phyloP scores from a whole-genome alignment of 140 eudicot species.

The Cichorium intybus region DNA sequence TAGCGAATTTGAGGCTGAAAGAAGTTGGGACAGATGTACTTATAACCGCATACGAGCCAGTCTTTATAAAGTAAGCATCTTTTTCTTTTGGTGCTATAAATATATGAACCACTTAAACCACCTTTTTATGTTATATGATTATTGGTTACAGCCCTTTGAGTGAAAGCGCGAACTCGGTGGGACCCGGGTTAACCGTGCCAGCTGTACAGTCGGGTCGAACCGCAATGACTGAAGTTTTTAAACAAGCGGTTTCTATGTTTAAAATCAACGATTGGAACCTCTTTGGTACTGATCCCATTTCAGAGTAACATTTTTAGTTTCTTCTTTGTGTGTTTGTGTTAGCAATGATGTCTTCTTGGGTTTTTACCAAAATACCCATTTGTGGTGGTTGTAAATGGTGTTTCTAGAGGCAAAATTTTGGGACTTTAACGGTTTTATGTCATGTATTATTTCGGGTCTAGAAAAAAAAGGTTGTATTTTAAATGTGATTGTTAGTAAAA shows the following conservation, averaged over 20 bases:
- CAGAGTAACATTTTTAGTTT: too few relatives aligned
- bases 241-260: conserved; percentile 66
- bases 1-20: conserved; percentile 89
- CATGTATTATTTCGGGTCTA: too few relatives aligned
- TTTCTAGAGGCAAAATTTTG: too few relatives aligned
- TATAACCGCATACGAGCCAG: conserved; percentile 78
- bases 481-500: too few relatives aligned
- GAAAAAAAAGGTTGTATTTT: too few relatives aligned
- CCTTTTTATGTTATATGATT: conserved; percentile 6
- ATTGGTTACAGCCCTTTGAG: conserved; percentile 75
- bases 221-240: conserved; percentile 80
- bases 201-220: conserved; percentile 69
- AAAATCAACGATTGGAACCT: conserved; percentile 79
- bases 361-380: too few relatives aligned
- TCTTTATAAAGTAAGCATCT: conserved; percentile 60
- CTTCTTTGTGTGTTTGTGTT: too few relatives aligned
- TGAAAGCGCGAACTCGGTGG: conserved; percentile 70
- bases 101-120: conserved; percentile 2
- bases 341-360: too few relatives aligned
- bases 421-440: too few relatives aligned
- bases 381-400: too few relatives aligned
- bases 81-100: neutral
- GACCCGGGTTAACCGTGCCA: conserved; percentile 72
- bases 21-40: conserved; percentile 84
- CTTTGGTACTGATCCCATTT: conserved; percentile 43